Evolutionary conservation across 2,329 filamentous ascomycete genomes (phyloP).

Genomic region (Penicillium verrucosum): DNA sequence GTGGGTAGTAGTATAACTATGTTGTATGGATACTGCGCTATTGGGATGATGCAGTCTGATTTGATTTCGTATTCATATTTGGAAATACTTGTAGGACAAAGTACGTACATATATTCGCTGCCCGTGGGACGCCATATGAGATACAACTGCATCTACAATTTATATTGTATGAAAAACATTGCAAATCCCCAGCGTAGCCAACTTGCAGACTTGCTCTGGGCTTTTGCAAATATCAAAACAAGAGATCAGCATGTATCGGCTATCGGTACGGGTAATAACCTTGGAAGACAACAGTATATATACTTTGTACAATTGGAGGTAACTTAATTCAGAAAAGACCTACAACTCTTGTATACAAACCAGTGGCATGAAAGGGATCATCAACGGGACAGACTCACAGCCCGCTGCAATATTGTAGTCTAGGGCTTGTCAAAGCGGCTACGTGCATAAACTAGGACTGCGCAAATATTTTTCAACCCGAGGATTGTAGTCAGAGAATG

Average conservation of each 20-base stretch:
- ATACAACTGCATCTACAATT: background rate
- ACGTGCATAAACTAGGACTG: slow-evolving; percentile 3
- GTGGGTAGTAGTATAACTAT: background rate
- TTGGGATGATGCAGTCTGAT: background rate
- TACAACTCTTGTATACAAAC: background rate
- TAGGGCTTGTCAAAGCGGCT: slow-evolving; percentile 5
- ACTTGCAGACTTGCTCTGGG: background rate
- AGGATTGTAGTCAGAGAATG: background rate
- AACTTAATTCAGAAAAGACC: background rate
- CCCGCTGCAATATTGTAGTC: background rate
- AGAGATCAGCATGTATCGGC: slow-evolving; percentile 5
- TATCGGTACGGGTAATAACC: background rate
- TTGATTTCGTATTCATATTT: background rate
- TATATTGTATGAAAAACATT: background rate
- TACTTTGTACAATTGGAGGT: background rate
- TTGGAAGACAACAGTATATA: background rate
- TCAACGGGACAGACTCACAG: background rate
- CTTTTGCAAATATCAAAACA: slow-evolving; percentile 3
- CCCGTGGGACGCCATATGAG: background rate
- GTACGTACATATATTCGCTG: background rate
- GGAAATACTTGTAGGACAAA: background rate
- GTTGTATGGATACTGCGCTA: background rate
- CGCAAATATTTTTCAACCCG: background rate
- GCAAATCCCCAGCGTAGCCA: background rate
- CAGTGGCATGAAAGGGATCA: slow-evolving; percentile 3